A percentile compares a stretch with the other conserved stretches of the same genome.
phyloP scores from a whole-genome alignment of 768 basidiomycete species.

The Tulasnella sp. region DNA sequence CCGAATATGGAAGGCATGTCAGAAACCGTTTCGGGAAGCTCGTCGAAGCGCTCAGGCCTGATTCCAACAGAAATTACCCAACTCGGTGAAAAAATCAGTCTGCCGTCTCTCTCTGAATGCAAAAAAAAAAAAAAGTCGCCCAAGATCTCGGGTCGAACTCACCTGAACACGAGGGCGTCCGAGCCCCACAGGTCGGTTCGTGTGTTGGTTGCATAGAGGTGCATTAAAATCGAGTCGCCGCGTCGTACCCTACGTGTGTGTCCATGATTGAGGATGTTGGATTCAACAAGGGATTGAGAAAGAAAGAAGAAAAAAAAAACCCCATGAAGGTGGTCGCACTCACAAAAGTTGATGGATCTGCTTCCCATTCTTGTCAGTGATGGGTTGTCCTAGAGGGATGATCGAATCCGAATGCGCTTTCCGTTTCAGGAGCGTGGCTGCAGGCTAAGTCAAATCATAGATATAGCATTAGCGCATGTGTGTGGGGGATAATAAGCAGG shows the following conservation, averaged over 20 bases:
- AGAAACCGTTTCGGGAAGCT: no score
- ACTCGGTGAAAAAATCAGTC: no score
- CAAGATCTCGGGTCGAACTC: no score
- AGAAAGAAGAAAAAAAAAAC: neutral
- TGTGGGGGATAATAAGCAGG: no score
- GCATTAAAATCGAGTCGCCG: conserved; percentile 35
- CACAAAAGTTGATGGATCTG: conserved; percentile 5
- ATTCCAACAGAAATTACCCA: no score
- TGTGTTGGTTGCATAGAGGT: conserved; percentile 43
- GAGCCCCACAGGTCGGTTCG: conserved; percentile 48
- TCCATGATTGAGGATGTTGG: no score
- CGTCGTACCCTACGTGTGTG: conserved; percentile 19
- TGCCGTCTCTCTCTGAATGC: no score
- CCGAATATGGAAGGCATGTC: no score
- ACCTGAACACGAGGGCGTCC: conserved; percentile 52
- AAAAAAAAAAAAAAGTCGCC: no score
- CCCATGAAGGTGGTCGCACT: neutral
- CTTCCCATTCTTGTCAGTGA: conserved; percentile 3
- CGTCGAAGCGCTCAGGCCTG: no score
- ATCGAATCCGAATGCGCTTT: neutral
- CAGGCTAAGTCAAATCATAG: neutral
- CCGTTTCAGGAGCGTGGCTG: neutral
- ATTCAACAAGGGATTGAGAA: neutral
- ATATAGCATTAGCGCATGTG: no score
- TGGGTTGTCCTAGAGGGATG: conserved; percentile 12